Evolutionary conservation across 2,329 filamentous ascomycete species (phyloP).

Genomic region (Colletotrichum sp.): DNA sequence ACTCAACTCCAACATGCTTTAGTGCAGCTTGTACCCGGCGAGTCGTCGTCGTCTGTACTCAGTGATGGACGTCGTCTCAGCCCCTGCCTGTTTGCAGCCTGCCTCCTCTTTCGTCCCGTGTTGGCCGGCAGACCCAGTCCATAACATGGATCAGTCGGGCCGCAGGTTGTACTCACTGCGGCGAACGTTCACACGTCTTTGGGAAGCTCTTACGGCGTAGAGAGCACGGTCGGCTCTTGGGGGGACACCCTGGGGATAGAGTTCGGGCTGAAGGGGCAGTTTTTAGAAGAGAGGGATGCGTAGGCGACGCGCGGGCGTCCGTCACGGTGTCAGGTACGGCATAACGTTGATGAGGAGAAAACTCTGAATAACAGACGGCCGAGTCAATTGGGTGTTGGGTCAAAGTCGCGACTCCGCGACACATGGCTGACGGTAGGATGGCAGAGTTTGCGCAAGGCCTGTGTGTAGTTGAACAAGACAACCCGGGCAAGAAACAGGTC

Average conservation of each 20-base stretch:
- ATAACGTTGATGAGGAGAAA: background rate
- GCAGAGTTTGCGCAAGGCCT: background rate
- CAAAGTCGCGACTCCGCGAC: background rate
- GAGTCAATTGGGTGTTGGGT: background rate
- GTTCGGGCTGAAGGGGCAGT: background rate
- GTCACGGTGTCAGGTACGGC: background rate
- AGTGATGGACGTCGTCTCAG: background rate
- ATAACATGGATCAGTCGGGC: background rate
- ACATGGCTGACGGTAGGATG: background rate
- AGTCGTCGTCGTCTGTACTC: background rate
- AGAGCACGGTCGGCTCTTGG: background rate
- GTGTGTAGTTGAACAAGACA: background rate
- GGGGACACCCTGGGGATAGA: background rate
- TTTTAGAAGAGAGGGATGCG: background rate
- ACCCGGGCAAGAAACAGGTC: background rate
- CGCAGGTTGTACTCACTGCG: background rate
- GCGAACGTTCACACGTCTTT: background rate
- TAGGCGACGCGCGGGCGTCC: background rate
- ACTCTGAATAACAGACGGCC: background rate
- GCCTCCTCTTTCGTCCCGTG: background rate
- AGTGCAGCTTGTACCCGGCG: background rate
- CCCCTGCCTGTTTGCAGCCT: background rate
- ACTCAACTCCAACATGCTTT: background rate
- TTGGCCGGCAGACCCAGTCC: background rate
- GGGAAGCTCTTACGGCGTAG: background rate